A percentile compares a stretch with the other conserved stretches of the same genome.
Conservation (phyloP, 495 filamentous ascomycete species). For the Trichoderma erinaceum region DNA sequence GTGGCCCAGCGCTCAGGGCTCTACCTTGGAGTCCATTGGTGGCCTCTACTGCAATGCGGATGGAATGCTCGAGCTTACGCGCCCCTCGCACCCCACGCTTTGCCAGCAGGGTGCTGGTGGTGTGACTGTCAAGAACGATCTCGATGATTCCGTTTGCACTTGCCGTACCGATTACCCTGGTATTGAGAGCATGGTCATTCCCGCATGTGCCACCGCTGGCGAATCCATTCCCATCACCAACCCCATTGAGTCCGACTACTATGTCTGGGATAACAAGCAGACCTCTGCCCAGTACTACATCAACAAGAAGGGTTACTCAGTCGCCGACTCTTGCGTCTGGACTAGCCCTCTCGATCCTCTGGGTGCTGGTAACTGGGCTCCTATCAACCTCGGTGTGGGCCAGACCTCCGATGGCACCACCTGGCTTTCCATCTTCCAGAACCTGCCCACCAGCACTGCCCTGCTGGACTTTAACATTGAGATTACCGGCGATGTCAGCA, state of each 20-base stretch:
- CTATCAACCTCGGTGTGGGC: conserved; percentile 81
- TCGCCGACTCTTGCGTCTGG: conserved; percentile 76
- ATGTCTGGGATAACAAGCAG: conserved; percentile 60
- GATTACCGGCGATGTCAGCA: conserved; percentile 58
- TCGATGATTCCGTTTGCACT: conserved; percentile 58
- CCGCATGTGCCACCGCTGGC: conserved; percentile 55
- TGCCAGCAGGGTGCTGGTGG: conserved; percentile 69
- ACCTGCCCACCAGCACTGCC: conserved; percentile 52
- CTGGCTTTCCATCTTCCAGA: conserved; percentile 77
- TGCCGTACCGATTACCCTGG: conserved; percentile 98
- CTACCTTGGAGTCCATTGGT: conserved; percentile 79
- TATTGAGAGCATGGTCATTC: conserved; percentile 77
- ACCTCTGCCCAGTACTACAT: conserved; percentile 97
- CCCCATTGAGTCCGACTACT: conserved; percentile 65
- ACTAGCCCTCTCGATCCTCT: conserved; percentile 45
- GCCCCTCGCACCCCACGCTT: conserved; percentile 54
- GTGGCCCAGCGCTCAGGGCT: conserved; percentile 77
- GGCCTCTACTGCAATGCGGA: conserved; percentile 71
- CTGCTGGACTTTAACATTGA: conserved; percentile 68
- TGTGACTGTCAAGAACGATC: conserved; percentile 66
- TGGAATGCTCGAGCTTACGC: conserved; percentile 75
- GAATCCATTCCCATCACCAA: conserved; percentile 57
- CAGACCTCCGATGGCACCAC: conserved; percentile 54
- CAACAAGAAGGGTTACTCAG: conserved; percentile 66
- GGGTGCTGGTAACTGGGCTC: conserved; percentile 76